phyloP scores from a whole-genome alignment of 169 alveolate species.

The Plasmodium berghei region DNA sequence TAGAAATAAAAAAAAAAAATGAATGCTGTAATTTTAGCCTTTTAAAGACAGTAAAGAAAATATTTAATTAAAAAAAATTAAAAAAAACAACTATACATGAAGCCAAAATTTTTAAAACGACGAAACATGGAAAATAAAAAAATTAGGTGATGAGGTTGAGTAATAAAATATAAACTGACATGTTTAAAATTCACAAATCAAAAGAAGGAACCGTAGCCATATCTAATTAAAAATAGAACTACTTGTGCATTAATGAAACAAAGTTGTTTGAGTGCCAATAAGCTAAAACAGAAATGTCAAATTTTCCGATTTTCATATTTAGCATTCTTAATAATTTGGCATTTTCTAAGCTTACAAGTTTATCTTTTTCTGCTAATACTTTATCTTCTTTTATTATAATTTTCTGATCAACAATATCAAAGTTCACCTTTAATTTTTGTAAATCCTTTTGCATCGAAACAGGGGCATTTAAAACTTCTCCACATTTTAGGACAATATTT shows the following conservation, averaged over 20 bases:
- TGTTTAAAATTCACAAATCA: background rate
- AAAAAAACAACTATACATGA: too few relatives aligned
- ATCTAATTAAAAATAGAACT: too few relatives aligned
- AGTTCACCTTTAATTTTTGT: constrained; percentile 70
- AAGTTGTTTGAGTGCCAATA: constrained; percentile 56
- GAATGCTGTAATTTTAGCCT: too few relatives aligned
- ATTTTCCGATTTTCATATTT: constrained; percentile 71
- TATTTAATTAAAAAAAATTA: too few relatives aligned
- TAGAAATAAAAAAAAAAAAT: too few relatives aligned
- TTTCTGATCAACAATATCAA: constrained; percentile 74
- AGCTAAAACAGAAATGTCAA: constrained; percentile 72
- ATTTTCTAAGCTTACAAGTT: constrained; percentile 51
- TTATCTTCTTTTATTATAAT: constrained; percentile 65
- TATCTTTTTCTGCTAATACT: constrained; percentile 72
- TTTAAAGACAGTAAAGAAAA: too few relatives aligned
- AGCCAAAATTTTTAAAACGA: too few relatives aligned
- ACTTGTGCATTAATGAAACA: constrained; percentile 38
- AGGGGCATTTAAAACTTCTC: constrained; percentile 68
- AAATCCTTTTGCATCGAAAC: constrained; percentile 77
- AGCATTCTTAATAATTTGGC: constrained; percentile 72
- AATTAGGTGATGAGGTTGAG: too few relatives aligned
- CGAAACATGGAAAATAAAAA: too few relatives aligned
- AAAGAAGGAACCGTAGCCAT: background rate
- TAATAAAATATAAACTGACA: too few relatives aligned
- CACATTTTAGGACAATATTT: constrained; percentile 47